Evolutionary conservation across 2,329 filamentous ascomycete genomes (phyloP), one percentile per base, ranked within the genome.

Genomic region (Penicillium sp.): DNA sequence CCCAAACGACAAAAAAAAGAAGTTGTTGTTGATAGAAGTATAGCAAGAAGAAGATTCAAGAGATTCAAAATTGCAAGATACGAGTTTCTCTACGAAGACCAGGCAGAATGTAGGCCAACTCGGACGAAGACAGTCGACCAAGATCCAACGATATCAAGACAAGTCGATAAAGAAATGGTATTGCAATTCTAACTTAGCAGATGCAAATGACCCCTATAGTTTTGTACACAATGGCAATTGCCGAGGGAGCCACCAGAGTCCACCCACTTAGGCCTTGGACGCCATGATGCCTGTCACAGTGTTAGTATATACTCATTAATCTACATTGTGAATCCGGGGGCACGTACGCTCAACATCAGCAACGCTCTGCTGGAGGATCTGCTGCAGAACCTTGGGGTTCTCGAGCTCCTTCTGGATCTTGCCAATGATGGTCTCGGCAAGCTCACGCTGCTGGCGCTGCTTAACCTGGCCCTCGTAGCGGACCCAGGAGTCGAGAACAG

Each of bases 361-460:
- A 74, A 99, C 87, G 79, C 92, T 96, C 86, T 99, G 95, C 83
- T 95, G 90, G 71, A 99, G 88, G 74, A 99, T 97, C 84, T 97
- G 92, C 85, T 97, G 92, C 72, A 99, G 88, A 68, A 89, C 86
- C 87, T 93, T 98, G 79, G 96, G 95, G 86, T 90, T 97, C 86
- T 97, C 91, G 60, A 99, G 88, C 86, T 98, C 94, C 88, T 98
- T 98, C 81, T 91, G 89, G 77, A 98, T 95, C 88, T 97, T 99
- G 84, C 90, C 87, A 74, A 99, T 98, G 80, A 99, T 85, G 79
- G 83, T 87, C 77, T 96, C 88, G 66, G 95, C 92, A 68, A 99
- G 87, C 86, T 99, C 95, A 81, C 86, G 89, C 87, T 99, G 95
- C 85, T 99, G 92, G 79, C 95, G 90, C 84, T 94, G 90, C 90